A percentile compares a stretch with the other conserved stretches of the same genome.
Evolutionary conservation across 2,329 filamentous ascomycete genomes (phyloP).

Genomic region (Colletotrichum sp.): DNA sequence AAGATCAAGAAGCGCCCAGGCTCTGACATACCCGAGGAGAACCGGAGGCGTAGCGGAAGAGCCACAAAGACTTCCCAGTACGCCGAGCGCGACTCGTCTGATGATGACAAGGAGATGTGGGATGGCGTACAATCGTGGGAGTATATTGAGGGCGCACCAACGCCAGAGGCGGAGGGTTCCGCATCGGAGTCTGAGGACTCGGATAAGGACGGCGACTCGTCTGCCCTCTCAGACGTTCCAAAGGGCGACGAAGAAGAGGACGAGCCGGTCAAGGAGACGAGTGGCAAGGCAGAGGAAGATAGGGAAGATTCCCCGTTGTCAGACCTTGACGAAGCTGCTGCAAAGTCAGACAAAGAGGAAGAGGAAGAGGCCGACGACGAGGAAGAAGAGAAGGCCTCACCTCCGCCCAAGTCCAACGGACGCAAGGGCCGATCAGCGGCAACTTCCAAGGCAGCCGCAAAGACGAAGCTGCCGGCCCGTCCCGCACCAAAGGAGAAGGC

Average conservation of each 20-base stretch:
- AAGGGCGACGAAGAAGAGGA: conserved; percentile 19
- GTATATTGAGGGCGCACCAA: conserved; percentile 44
- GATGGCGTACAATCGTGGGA: conserved; percentile 65
- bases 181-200: conserved; percentile 10
- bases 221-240: conserved; percentile 7
- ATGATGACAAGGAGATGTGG: conserved; percentile 67
- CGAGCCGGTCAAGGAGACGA: conserved; percentile 18
- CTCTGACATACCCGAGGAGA: conserved; percentile 34
- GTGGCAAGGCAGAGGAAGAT: conserved; percentile 17
- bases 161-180: conserved; percentile 25
- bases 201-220: conserved; percentile 6
- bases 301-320: conserved; percentile 14
- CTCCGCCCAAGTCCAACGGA: conserved; percentile 19
- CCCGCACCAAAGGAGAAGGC: conserved; percentile 21
- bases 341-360: conserved; percentile 21
- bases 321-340: conserved; percentile 14
- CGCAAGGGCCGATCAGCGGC: conserved; percentile 11
- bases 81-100: conserved; percentile 60
- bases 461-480: conserved; percentile 18
- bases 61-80: conserved; percentile 46
- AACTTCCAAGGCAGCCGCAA: conserved; percentile 4
- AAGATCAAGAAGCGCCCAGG: conserved; percentile 28
- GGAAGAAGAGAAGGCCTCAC: conserved; percentile 10
- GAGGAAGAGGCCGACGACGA: conserved; percentile 22
- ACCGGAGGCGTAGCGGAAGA: conserved; percentile 63